Percentiles rank a stretch among this genome's conserved stretches.
Evolutionary conservation across 108 stramenopile genomes (phyloP).

Genomic region (Cyclotella baltica): DNA sequence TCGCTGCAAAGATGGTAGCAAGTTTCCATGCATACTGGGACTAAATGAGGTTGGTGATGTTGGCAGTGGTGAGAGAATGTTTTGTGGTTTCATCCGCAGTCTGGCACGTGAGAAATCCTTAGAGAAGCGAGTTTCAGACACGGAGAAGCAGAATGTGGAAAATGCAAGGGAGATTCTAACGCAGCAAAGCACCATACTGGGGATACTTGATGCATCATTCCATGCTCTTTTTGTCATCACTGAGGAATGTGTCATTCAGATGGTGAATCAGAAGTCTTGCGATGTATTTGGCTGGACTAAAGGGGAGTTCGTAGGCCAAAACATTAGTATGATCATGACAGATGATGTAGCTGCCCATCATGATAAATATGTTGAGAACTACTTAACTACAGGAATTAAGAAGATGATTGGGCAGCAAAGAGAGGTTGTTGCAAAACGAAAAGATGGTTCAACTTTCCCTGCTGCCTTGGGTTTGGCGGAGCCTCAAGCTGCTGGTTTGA

Average conservation of each 20-base stretch:
- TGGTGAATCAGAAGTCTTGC: slow-evolving; percentile 27
- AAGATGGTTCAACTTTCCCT: slow-evolving; percentile 48
- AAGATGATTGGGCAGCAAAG: slow-evolving; percentile 49
- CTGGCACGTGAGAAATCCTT: neutral
- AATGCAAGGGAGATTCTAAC: slow-evolving; percentile 12
- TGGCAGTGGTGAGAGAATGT: neutral
- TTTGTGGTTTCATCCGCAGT: slow-evolving; percentile 18
- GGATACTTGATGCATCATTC: slow-evolving; percentile 22
- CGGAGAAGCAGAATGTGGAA: neutral
- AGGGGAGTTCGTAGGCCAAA: slow-evolving; percentile 3
- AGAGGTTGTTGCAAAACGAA: slow-evolving; percentile 36
- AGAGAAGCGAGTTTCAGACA: slow-evolving; percentile 1
- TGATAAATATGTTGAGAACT: slow-evolving; percentile 39
- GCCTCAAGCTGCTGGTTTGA: slow-evolving; percentile 16
- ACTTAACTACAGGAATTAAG: slow-evolving; percentile 43
- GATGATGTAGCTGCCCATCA: slow-evolving; percentile 37
- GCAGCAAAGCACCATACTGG: slow-evolving; percentile 15
- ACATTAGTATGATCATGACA: slow-evolving; percentile 24
- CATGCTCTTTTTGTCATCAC: slow-evolving; percentile 15
- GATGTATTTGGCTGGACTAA: slow-evolving; percentile 17
- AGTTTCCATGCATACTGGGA: slow-evolving; percentile 13
- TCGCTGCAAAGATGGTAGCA: slow-evolving; percentile 8
- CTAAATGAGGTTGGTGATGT: neutral
- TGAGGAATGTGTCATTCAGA: slow-evolving; percentile 15
- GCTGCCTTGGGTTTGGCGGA: slow-evolving; percentile 16